These are phyloP conservation scores for Rhododendron ovatum DNA, from an alignment of 148 eudicot species.

Conservation along the genomic window DNA sequence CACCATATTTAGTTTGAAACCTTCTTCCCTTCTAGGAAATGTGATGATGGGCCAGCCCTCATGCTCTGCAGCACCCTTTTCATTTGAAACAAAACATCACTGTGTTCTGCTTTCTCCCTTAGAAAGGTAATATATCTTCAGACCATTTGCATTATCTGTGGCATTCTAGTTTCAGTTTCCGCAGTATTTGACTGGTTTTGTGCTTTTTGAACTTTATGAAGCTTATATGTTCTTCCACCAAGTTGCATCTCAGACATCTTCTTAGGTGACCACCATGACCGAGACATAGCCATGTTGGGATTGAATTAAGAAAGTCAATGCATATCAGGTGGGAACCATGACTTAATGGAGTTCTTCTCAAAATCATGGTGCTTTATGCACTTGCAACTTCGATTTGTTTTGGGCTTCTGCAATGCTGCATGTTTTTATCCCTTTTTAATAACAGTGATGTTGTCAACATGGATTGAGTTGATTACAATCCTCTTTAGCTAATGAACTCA, in stretches of 20 bases:
- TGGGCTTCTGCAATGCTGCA: background rate
- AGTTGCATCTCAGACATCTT: slow-evolving; percentile 14
- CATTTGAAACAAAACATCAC: slow-evolving; percentile 4
- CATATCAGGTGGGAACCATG: slow-evolving; percentile 18
- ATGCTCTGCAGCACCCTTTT: background rate
- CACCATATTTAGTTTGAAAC: background rate
- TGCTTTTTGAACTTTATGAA: slow-evolving; percentile 19
- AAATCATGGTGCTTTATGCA: slow-evolving; percentile 12
- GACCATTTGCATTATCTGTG: slow-evolving; percentile 2
- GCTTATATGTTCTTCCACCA: slow-evolving; percentile 19
- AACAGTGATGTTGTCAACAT: background rate
- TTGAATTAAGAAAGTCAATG: slow-evolving; percentile 17
- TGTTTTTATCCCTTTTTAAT: background rate
- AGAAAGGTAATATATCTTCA: slow-evolving; percentile 6
- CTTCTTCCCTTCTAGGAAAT: slow-evolving; percentile 1
- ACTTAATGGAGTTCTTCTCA: background rate
- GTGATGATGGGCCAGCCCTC: background rate
- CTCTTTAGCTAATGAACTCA: slow-evolving; percentile 1
- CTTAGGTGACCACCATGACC: slow-evolving; percentile 14
- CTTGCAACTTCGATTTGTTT: background rate
- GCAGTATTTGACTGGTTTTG: slow-evolving; percentile 16
- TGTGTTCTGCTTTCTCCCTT: background rate
- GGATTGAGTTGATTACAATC: background rate
- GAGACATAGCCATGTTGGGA: slow-evolving; percentile 19
- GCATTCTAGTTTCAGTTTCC: slow-evolving; percentile 7